Percentiles rank a stretch among this genome's conserved stretches.
Conservation (phyloP, 1,139 yeast genomes). For the Yamadazyma atlantica region DNA sequence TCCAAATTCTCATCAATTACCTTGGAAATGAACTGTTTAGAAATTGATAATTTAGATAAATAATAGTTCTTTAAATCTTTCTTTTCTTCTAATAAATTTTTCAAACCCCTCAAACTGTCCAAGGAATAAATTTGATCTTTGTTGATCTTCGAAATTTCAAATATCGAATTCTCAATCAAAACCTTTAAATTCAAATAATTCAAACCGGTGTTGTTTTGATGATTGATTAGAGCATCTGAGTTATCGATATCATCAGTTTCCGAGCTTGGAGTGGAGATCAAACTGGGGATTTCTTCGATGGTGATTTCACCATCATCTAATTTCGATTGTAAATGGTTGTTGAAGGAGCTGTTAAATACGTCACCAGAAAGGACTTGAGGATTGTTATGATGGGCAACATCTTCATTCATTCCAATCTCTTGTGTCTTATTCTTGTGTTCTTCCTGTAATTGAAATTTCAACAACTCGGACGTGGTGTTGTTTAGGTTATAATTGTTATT, state of each 20-base stretch:
- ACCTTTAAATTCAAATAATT: slow-evolving; percentile 43
- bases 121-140: slow-evolving; percentile 37
- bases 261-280: slow-evolving; percentile 20
- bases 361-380: slow-evolving; percentile 17
- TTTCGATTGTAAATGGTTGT: slow-evolving; percentile 35
- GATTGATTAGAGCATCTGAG: slow-evolving; percentile 4
- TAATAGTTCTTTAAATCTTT: slow-evolving; percentile 34
- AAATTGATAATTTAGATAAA: slow-evolving; percentile 29
- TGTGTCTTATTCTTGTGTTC: slow-evolving; percentile 32
- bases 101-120: slow-evolving; percentile 28
- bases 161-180: slow-evolving; percentile 44
- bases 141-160: slow-evolving; percentile 40
- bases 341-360: slow-evolving; percentile 34
- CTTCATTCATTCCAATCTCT: slow-evolving; percentile 18
- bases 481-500: slow-evolving; percentile 14
- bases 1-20: slow-evolving; percentile 29
- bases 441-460: slow-evolving; percentile 47
- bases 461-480: slow-evolving; percentile 37
- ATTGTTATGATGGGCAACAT: slow-evolving; percentile 5
- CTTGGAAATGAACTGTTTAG: slow-evolving; percentile 36
- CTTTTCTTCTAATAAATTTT: slow-evolving; percentile 29
- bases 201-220: slow-evolving; percentile 8
- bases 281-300: slow-evolving; percentile 21
- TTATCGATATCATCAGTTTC: slow-evolving; percentile 17
- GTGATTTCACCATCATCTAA: slow-evolving; percentile 32